Conservation (phyloP, 495 filamentous ascomycete species). For the Trichocladium antarcticum region DNA sequence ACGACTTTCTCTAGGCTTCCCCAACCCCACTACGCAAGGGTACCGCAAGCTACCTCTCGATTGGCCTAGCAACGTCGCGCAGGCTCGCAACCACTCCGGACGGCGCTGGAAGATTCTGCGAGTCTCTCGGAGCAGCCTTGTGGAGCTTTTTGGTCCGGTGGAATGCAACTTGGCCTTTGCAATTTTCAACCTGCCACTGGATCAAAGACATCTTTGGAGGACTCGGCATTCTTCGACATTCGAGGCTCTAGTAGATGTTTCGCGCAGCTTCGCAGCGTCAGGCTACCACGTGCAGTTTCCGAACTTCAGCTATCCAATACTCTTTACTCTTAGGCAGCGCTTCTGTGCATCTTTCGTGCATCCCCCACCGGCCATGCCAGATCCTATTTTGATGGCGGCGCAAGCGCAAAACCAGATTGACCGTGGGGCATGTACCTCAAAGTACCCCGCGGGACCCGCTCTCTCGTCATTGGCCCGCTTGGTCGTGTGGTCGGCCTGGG, state of each 20-base stretch:
- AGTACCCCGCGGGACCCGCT: conserved; percentile 16
- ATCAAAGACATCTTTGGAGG: too few species aligned
- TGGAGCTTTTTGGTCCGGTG: not conserved
- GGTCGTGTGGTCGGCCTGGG: conserved; percentile 13
- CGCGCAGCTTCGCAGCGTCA: too few species aligned
- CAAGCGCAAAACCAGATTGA: not conserved
- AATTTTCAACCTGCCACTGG: not conserved
- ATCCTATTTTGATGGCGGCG: not conserved
- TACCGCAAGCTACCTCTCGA: conserved; percentile 23
- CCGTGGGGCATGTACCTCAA: conserved; percentile 19
- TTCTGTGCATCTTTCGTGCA: too few species aligned
- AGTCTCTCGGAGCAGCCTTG: conserved; percentile 6
- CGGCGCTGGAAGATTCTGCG: conserved; percentile 22
- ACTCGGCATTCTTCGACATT: too few species aligned
- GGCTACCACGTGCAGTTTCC: too few species aligned
- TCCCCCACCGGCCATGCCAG: too few species aligned
- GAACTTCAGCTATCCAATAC: too few species aligned
- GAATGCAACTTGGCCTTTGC: not conserved
- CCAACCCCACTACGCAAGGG: conserved; percentile 23
- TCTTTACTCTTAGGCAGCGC: too few species aligned
- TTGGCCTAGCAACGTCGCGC: conserved; percentile 23
- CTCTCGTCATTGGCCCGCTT: not conserved
- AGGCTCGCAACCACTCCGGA: conserved; percentile 12
- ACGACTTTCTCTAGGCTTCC: conserved; percentile 28
- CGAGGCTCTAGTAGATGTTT: too few species aligned